Evolutionary conservation across 192 early-diverging fungal species (phyloP).

Genomic region (Polychytrium aggregatum): DNA sequence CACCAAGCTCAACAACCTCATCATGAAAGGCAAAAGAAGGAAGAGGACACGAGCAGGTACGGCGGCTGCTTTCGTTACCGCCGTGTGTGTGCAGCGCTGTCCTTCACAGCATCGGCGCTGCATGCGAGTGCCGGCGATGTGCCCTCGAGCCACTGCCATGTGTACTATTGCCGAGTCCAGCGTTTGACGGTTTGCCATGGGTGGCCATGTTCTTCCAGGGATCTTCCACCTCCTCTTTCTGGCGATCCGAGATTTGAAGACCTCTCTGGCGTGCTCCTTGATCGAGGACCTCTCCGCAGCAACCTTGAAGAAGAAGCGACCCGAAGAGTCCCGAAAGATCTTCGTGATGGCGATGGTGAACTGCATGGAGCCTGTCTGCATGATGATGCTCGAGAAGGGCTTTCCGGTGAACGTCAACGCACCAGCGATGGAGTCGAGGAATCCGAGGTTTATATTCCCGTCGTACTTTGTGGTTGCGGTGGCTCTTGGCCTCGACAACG

Average conservation of each 20-base stretch:
- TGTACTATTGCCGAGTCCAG: too few species aligned
- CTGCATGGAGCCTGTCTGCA: constrained; percentile 34
- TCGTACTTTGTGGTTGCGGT: constrained; percentile 40
- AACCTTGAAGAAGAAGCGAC: constrained; percentile 28
- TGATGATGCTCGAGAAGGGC: constrained; percentile 42
- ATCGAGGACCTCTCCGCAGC: constrained; percentile 25
- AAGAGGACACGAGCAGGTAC: too few species aligned
- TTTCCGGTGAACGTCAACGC: constrained; percentile 40
- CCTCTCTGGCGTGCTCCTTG: constrained; percentile 12
- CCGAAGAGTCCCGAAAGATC: constrained; percentile 23
- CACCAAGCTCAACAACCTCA: too few species aligned
- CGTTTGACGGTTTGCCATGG: too few species aligned
- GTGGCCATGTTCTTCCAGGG: too few species aligned
- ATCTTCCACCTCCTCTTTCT: constrained; percentile 28
- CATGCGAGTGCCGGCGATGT: too few species aligned
- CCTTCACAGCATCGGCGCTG: too few species aligned
- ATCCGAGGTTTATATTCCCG: constrained; percentile 29
- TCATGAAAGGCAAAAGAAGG: too few species aligned
- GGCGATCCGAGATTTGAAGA: constrained; percentile 29
- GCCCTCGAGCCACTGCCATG: too few species aligned
- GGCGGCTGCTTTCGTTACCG: too few species aligned
- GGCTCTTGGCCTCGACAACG: constrained; percentile 28
- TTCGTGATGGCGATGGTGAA: constrained; percentile 38
- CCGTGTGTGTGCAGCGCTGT: too few species aligned
- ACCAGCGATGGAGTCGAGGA: too few species aligned